Evolutionary conservation across 768 basidiomycete species (phyloP).

Genomic region (Xerocomellus dryophilus): DNA sequence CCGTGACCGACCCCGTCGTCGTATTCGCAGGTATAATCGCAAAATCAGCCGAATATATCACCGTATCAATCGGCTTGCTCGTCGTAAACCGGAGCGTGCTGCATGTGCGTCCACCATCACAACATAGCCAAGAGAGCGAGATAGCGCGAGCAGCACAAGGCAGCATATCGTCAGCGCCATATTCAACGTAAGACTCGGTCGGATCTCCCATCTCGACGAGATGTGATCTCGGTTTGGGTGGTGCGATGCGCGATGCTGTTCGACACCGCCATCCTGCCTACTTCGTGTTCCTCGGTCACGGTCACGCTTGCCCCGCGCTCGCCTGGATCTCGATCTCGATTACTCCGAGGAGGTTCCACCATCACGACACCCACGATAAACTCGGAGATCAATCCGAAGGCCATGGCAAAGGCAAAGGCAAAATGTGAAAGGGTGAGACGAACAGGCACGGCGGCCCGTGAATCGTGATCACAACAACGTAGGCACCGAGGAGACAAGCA

Average conservation of each 20-base stretch:
- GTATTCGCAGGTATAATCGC: slow-evolving; percentile 32
- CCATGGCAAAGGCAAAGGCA: background rate
- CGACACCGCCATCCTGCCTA: slow-evolving; percentile 14
- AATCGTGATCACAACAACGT: background rate
- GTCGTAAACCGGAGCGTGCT: slow-evolving; percentile 36
- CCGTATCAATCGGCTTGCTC: slow-evolving; percentile 20
- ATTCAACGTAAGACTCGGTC: background rate
- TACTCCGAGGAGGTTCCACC: slow-evolving; percentile 11
- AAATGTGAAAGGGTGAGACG: background rate
- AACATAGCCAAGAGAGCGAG: background rate
- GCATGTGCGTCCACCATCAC: background rate
- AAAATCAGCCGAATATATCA: slow-evolving; percentile 54
- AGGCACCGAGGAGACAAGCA: slow-evolving; percentile 1
- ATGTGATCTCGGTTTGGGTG: background rate
- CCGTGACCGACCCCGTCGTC: background rate
- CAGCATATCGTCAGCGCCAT: slow-evolving; percentile 1
- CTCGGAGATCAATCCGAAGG: slow-evolving; percentile 3
- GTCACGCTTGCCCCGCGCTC: background rate
- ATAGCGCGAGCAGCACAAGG: background rate
- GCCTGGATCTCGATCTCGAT: slow-evolving; percentile 22
- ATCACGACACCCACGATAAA: slow-evolving; percentile 9
- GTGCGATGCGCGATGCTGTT: background rate
- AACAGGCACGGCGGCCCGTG: background rate
- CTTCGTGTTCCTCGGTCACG: slow-evolving; percentile 7
- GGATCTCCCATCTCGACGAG: slow-evolving; percentile 13